phyloP scores from a whole-genome alignment of 192 early-diverging fungal species.

The Dissophora ornata region DNA sequence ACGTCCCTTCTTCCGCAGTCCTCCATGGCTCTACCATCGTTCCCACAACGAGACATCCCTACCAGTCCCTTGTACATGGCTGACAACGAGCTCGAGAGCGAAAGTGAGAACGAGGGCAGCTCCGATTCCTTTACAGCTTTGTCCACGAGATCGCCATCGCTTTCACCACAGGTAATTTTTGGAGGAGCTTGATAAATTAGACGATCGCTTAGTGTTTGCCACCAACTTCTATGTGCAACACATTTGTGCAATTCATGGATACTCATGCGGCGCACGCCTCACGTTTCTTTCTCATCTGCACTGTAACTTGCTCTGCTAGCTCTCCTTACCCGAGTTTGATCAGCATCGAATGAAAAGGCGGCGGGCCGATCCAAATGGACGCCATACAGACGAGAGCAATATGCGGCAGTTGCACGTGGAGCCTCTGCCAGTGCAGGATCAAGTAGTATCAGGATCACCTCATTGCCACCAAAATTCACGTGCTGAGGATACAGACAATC shows the following conservation, averaged over 20 bases:
- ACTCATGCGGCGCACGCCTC: too few relatives aligned
- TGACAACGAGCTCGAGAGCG: not conserved
- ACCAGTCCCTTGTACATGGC: not conserved
- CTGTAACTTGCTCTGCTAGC: not conserved
- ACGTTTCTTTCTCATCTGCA: not conserved
- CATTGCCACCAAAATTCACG: not conserved
- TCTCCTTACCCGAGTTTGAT: not conserved
- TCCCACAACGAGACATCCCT: not conserved
- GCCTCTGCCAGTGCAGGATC: not conserved
- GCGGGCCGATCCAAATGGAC: too few relatives aligned
- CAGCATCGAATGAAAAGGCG: not conserved
- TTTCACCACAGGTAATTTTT: not conserved
- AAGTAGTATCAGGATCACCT: not conserved
- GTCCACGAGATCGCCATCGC: not conserved
- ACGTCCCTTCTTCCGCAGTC: not conserved
- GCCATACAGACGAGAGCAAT: not conserved
- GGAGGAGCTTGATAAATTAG: too few relatives aligned
- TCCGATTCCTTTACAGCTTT: not conserved
- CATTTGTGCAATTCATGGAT: too few relatives aligned
- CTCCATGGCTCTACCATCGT: not conserved
- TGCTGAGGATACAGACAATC: not conserved
- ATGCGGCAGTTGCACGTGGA: too few relatives aligned
- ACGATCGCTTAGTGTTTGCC: not conserved
- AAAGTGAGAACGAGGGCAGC: not conserved
- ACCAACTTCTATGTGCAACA: conserved; percentile 3